Conservation (phyloP, 73 alveolate species). For the Paraurostyla sp. region DNA sequence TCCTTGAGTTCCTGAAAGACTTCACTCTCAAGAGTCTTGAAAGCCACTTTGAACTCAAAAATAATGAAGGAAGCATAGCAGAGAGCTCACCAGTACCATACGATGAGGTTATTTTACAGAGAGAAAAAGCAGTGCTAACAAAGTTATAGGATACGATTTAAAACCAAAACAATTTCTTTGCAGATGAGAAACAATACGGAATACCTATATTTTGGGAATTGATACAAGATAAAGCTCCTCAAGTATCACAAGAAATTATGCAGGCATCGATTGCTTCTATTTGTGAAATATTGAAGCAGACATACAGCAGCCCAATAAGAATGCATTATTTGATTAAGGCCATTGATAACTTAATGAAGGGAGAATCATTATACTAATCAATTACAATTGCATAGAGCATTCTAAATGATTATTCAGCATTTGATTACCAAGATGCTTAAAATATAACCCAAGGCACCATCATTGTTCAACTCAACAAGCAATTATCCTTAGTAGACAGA, state of each 20-base stretch:
- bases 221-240: constrained; percentile 16
- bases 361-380: constrained; percentile 65
- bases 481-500: constrained; percentile 46
- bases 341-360: constrained; percentile 49
- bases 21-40: constrained; percentile 63
- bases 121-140: constrained; percentile 49
- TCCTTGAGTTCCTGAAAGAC: constrained; percentile 73
- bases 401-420: background rate
- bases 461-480: constrained; percentile 9
- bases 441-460: background rate
- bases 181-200: constrained; percentile 61
- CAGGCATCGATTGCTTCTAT: background rate
- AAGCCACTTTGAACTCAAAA: constrained; percentile 25
- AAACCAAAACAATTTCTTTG: background rate
- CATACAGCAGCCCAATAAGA: constrained; percentile 34
- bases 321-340: constrained; percentile 41
- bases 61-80: constrained; percentile 32
- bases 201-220: constrained; percentile 70
- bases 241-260: background rate
- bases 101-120: constrained; percentile 7
- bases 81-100: background rate
- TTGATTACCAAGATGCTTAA: background rate
- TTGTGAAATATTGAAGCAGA: constrained; percentile 13
- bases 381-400: constrained; percentile 35
- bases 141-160: background rate